These are phyloP conservation scores for Leucocoprinus sp. DNA, from an alignment of 768 basidiomycete species.

Conservation along the genomic window DNA sequence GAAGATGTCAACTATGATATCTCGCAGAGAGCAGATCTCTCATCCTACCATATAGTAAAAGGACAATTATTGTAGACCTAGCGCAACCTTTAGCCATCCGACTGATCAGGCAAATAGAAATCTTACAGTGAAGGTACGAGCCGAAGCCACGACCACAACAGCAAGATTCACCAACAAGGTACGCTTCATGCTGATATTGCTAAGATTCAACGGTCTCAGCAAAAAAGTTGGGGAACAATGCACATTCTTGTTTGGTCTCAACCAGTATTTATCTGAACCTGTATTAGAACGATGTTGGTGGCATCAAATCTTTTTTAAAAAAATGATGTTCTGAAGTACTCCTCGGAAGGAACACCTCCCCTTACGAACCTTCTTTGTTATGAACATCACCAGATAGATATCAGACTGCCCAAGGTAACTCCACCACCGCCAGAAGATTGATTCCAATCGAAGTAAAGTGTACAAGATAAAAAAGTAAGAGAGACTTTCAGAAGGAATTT, in stretches of 20 bases:
- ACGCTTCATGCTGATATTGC: conserved; percentile 8
- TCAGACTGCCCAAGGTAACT: background rate
- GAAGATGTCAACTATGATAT: background rate
- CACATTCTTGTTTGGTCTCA: background rate
- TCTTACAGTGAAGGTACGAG: conserved; percentile 41
- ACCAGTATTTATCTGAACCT: conserved; percentile 7
- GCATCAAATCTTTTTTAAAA: background rate
- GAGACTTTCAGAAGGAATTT: too few species aligned
- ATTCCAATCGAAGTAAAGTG: too few species aligned
- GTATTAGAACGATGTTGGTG: background rate
- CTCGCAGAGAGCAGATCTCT: conserved; percentile 8
- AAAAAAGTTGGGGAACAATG: background rate
- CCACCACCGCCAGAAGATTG: too few species aligned
- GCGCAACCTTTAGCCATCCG: background rate
- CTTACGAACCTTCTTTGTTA: background rate
- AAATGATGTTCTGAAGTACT: background rate
- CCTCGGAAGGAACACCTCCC: background rate
- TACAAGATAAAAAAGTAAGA: too few species aligned
- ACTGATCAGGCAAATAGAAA: background rate
- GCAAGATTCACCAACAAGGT: conserved; percentile 5
- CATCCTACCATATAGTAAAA: conserved; percentile 55
- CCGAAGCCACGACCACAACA: conserved; percentile 8
- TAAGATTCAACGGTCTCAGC: background rate
- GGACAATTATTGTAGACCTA: conserved; percentile 54
- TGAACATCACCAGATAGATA: too few species aligned